Evolutionary conservation across 1,284 basidiomycete genomes (phyloP).

Genomic region (Amylostereum chailletii): DNA sequence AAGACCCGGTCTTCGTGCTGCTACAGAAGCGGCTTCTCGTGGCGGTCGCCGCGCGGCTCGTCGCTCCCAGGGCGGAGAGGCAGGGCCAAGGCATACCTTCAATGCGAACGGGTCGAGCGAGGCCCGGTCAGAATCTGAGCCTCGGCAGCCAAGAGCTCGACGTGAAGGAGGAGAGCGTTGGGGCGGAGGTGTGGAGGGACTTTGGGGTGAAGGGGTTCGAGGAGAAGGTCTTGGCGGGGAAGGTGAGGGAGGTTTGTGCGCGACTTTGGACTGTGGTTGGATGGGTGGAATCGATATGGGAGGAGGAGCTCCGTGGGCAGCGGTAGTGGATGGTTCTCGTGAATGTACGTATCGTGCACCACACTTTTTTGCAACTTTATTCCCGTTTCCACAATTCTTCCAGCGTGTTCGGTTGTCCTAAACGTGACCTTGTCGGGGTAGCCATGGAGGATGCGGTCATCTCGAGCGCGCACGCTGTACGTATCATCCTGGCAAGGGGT

Average conservation of each 20-base stretch:
- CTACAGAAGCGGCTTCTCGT: slow-evolving; percentile 46
- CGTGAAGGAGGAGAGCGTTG: slow-evolving; percentile 15
- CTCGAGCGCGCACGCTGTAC: too few species aligned
- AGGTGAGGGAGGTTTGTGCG: slow-evolving; percentile 21
- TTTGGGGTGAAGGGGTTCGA: slow-evolving; percentile 39
- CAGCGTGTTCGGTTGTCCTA: background rate
- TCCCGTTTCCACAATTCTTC: background rate
- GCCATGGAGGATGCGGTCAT: too few species aligned
- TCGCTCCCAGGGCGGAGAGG: slow-evolving; percentile 9
- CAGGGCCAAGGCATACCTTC: slow-evolving; percentile 1
- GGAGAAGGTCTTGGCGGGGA: slow-evolving; percentile 27
- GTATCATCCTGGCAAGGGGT: too few species aligned
- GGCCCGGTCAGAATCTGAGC: slow-evolving; percentile 8
- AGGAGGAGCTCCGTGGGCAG: slow-evolving; percentile 11
- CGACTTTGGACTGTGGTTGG: slow-evolving; percentile 23
- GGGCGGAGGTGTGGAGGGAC: slow-evolving; percentile 7
- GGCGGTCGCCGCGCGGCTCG: slow-evolving; percentile 30
- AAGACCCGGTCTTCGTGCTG: slow-evolving; percentile 58
- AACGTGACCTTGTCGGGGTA: background rate
- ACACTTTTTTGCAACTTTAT: too few species aligned
- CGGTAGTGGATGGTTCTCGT: too few species aligned
- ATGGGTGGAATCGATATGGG: slow-evolving; percentile 36
- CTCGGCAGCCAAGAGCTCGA: slow-evolving; percentile 19
- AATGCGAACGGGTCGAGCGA: slow-evolving; percentile 25
- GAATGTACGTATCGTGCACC: too few species aligned